Percentiles rank a stretch among this genome's conserved stretches.
phyloP scores from a whole-genome alignment of 371 early-diverging fungal species.

The Parasitella parasitica region DNA sequence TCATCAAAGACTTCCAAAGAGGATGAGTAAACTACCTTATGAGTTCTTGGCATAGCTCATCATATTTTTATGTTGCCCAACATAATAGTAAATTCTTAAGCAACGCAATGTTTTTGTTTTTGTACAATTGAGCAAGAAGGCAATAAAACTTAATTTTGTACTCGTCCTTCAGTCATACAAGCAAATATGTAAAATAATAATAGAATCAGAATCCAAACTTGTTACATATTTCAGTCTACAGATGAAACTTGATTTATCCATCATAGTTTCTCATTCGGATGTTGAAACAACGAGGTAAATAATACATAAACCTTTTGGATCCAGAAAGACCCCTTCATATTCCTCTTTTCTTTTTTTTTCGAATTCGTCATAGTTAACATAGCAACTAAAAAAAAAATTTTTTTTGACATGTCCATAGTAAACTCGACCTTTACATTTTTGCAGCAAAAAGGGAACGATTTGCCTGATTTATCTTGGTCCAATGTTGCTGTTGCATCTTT shows the following conservation, averaged over 20 bases:
- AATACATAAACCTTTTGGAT: background rate
- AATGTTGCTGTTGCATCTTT: conserved; percentile 48
- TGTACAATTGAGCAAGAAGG: too few species aligned
- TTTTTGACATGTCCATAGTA: background rate
- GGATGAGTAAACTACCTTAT: too few species aligned
- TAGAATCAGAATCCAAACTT: background rate
- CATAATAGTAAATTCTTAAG: too few species aligned
- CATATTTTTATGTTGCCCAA: too few species aligned
- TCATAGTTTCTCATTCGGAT: conserved; percentile 18
- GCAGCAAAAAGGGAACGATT: background rate
- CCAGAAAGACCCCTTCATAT: background rate
- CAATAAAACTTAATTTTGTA: too few species aligned
- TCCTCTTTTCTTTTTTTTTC: background rate
- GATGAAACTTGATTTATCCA: background rate
- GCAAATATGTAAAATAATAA: too few species aligned
- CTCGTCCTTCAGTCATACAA: too few species aligned
- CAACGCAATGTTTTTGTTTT: too few species aligned
- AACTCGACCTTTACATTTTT: background rate
- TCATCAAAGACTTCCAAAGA: too few species aligned
- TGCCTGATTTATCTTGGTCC: conserved; percentile 25
- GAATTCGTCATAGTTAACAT: background rate
- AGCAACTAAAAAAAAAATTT: background rate
- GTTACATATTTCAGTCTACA: background rate
- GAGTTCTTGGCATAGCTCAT: too few species aligned
- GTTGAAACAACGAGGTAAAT: background rate